phyloP scores from a whole-genome alignment of 306 rosid species.

The Rosa persica region DNA sequence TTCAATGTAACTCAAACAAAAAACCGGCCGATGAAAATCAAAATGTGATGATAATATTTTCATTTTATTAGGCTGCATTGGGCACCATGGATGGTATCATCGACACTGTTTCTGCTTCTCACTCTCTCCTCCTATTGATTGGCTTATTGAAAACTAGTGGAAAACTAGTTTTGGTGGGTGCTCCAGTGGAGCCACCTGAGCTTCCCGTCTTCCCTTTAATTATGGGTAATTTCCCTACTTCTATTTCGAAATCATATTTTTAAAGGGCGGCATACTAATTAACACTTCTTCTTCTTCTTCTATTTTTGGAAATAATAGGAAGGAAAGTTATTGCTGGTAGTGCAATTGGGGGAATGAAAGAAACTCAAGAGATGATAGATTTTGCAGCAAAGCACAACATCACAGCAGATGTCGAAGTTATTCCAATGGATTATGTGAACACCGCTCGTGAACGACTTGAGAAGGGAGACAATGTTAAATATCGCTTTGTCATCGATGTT shows the following conservation, averaged over 20 bases:
- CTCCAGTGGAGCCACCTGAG: slow-evolving; percentile 17
- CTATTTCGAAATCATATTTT: neutral
- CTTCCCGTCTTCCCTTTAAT: slow-evolving; percentile 32
- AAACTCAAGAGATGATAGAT: slow-evolving; percentile 21
- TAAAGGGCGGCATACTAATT: neutral
- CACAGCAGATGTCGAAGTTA: slow-evolving; percentile 22
- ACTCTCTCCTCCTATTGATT: slow-evolving; percentile 26
- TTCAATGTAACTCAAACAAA: no score
- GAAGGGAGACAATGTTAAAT: slow-evolving; percentile 15
- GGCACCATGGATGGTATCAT: slow-evolving; percentile 44
- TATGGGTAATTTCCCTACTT: slow-evolving; percentile 22
- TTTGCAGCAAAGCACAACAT: slow-evolving; percentile 26
- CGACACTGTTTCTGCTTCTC: slow-evolving; percentile 35
- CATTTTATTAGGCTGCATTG: slow-evolving; percentile 23
- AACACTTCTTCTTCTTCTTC: neutral
- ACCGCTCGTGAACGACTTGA: slow-evolving; percentile 20
- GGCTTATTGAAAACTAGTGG: slow-evolving; percentile 28
- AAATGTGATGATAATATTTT: neutral
- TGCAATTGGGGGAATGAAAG: slow-evolving; percentile 19
- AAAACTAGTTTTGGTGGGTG: slow-evolving; percentile 41
- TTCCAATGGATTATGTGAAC: slow-evolving; percentile 20
- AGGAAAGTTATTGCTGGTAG: slow-evolving; percentile 39
- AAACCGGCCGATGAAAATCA: no score
- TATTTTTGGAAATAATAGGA: neutral
- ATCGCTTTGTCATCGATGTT: slow-evolving; percentile 29